Base-by-base conservation (phyloP, 169 alveolate genomes). In the Plasmodium yoelii region DNA sequence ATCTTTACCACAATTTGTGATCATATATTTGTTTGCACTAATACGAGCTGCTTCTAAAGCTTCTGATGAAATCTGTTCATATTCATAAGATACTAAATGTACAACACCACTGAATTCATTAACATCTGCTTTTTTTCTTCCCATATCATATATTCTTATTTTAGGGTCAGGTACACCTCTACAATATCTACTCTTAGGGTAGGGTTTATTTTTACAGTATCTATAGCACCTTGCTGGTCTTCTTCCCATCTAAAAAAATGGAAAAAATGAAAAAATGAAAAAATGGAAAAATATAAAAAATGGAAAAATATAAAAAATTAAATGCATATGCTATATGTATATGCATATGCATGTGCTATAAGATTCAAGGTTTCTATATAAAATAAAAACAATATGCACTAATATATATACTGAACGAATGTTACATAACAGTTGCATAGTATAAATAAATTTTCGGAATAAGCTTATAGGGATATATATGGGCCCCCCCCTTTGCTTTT, bases 101-200 rank as follows among this genome's bases (percentile, higher is more conserved):
- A 97, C 98, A 46, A 97, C 99, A 87, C 96, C 95, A 64, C 99
- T 99, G 97, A 98, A 98, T 90, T 96, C 99, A 49, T 97, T 99
- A 68, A 95, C 98, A 64, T 95, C 98, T 22, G 99, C 99, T 90
- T 95, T 98, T 98, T 98, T 98, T 90, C 94, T 94, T 49, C 99
- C 99, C 92, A 96, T 97, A 94, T 98, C 99, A 93, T 97, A 99
- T 88, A 98, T 97, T 84, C 99, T 97, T 93, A 99, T 96, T 95
- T 98, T 99, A 47, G 99, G 98, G 91, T 99, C 99, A 13, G 99
- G 99, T 67, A 98, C 99, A 96, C 99, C 99, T 63, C 99, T 95
- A 93, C 99, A 97, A 93, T 96, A 99, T 91, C 99, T 97, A 57
- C 99, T 97, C 96, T 99, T 99, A 61, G 99, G 99, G 96, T 97